Evolutionary conservation across 2,329 filamentous ascomycete species (phyloP), one percentile per base, ranked within the genome.

Genomic region (Blastomyces gilchristii): DNA sequence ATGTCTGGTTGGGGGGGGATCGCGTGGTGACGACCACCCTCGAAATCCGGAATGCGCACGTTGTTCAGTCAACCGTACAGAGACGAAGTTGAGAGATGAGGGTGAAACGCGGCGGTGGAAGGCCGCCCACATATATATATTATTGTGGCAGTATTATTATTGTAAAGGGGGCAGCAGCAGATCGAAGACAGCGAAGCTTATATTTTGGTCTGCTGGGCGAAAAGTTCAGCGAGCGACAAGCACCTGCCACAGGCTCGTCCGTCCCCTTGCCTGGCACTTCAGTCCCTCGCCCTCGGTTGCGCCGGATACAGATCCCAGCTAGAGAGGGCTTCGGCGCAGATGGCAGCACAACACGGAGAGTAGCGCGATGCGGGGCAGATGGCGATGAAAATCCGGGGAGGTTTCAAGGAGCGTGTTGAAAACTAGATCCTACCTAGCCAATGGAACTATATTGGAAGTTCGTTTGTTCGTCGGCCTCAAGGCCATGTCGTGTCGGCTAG

Each of bases 21-120:
- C 50, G 18, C 28, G 49, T 25, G 22, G 60, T 43, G 60, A 47
- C 34, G 60, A 25, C 49, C 47, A 56, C 50, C 52, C 39, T 47
- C 50, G 43, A 64, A 64, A 53, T 43, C 60, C 57, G 58, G 39
- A 50, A 39, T 61, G 50, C 14, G 47, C 37, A n/a, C 64, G 65
- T 60, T 65, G 61, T 52, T 63, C 58, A 61, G 60, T 65, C 63
- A 65, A 67, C 53, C 61, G 52, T 62, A 65, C 67, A 59, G 64
- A 64, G 39, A 68, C 61, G n/a, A 62, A 63, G 57, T 69, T 70
- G 68, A 70, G 71, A 70, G 73, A 72, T 69, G 71, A 68, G 64
- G 67, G 63, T 62, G 71, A 63, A 65, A 73, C 69, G 68, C 72
- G 71, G 66, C 69, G 73, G 65, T 70, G 67, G 58, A 64, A 67